phyloP scores from a whole-genome alignment of 2,329 filamentous ascomycete genomes.

The Penicillium sp. region DNA sequence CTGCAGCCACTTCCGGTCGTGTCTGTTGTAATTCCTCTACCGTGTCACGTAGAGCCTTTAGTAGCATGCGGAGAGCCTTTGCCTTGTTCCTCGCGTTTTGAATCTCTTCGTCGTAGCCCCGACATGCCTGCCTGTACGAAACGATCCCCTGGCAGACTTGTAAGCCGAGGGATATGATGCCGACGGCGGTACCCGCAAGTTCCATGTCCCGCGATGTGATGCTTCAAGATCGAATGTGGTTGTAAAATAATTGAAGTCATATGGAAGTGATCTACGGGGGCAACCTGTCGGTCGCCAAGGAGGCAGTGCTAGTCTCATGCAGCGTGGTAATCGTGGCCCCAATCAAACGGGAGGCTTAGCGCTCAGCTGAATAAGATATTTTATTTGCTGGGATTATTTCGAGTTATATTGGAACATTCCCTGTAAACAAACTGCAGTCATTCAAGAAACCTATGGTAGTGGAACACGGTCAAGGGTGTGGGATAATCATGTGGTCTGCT shows the following conservation, averaged over 20 bases:
- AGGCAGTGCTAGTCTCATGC: not conserved
- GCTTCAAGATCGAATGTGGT: not conserved
- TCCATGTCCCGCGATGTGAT: not conserved
- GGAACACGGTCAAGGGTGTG: not conserved
- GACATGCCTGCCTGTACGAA: slow-evolving; percentile 8
- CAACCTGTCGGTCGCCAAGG: not conserved
- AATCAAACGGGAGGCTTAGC: not conserved
- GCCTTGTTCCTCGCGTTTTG: slow-evolving; percentile 8
- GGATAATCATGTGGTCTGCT: not conserved
- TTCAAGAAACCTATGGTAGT: not conserved
- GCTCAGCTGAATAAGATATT: not conserved
- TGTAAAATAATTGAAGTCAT: not conserved
- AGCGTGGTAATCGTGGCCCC: not conserved
- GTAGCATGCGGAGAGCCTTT: not conserved
- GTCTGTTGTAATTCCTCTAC: slow-evolving; percentile 1
- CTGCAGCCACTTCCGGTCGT: not conserved
- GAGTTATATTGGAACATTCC: not conserved
- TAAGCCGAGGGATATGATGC: slow-evolving; percentile 16
- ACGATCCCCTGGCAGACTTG: slow-evolving; percentile 11
- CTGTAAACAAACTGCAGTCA: not conserved
- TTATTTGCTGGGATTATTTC: not conserved
- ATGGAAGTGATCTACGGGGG: not conserved
- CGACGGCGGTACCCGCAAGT: slow-evolving; percentile 12
- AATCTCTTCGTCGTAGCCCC: slow-evolving; percentile 10
- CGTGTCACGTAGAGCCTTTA: slow-evolving; percentile 4